phyloP scores from a whole-genome alignment of 306 rosid species.

The Vigna reflexopilosa region DNA sequence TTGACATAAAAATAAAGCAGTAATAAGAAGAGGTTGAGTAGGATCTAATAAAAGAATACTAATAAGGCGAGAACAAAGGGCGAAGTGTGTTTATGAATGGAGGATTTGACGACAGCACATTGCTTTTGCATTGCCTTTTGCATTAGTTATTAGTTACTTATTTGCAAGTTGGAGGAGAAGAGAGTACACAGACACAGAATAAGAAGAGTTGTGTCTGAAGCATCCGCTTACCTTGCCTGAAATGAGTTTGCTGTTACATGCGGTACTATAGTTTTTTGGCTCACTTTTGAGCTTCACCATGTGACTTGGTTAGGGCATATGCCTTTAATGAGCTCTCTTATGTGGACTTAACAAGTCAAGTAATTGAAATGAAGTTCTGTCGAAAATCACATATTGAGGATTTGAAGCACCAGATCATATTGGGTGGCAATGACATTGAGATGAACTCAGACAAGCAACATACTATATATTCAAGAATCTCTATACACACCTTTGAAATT shows the following conservation, averaged over 20 bases:
- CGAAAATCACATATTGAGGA: too few species aligned
- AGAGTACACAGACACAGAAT: neutral
- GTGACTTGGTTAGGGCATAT: conserved; percentile 35
- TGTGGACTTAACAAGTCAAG: too few species aligned
- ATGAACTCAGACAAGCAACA: too few species aligned
- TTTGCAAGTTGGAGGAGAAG: neutral
- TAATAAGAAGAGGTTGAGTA: neutral
- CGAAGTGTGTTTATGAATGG: conserved; percentile 22
- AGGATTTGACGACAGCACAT: neutral
- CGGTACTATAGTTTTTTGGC: conserved; percentile 23
- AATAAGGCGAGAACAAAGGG: neutral
- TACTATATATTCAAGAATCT: too few species aligned
- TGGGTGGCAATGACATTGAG: too few species aligned
- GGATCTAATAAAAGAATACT: neutral
- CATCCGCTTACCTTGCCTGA: conserved; percentile 43
- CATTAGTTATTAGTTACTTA: too few species aligned
- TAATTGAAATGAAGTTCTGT: too few species aligned
- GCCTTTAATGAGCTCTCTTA: neutral
- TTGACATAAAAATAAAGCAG: neutral
- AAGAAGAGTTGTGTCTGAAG: neutral
- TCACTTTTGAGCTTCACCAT: conserved; percentile 44
- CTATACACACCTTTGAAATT: too few species aligned
- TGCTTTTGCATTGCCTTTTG: conserved; percentile 6
- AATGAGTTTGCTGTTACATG: conserved; percentile 46
- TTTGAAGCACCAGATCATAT: too few species aligned